Base-by-base conservation (phyloP, 2,329 filamentous ascomycete species). In the Colletotrichum brevisporum region DNA sequence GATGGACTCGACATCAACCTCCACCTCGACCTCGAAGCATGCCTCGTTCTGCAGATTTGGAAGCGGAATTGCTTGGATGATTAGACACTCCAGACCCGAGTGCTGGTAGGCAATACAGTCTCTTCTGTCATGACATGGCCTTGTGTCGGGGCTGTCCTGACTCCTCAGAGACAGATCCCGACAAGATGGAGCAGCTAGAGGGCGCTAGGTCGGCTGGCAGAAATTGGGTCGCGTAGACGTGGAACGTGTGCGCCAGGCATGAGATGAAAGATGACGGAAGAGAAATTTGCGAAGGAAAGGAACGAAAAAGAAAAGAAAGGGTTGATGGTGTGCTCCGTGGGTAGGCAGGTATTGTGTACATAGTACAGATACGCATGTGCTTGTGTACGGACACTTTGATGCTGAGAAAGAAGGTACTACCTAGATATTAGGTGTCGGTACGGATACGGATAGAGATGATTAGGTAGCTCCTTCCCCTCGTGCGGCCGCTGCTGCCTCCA, bases 181-280 rank as follows among this genome's bases (percentile, higher is more conserved):
- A 59, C 18, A 31, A 41, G 50, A 59, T 50, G 50, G 61, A 65
- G 55, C 48, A 43, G 45, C 54, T 59, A 39, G 31, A n/a, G 8
- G 53, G 10, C 26, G 18, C 61, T 59, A 59, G 41, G 59, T 27
- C 16, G 48, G 39, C 10, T 26, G 53, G 47, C 39, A 45, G 48
- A 68, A 27, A 58, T 58, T 59, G 54, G 21, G 39, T 45, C 53
- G 27, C 54, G 24, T 55, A 55, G 66, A 69, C 31, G 55, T 47
- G 27, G 55, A 58, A 66, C 60, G 27, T 66, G 36, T 51, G 41
- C 41, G 41, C 41, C 13, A 12, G 41, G 16, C 41, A n/a, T 5
- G 41, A 43, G 41, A 21, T 10, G 36, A 21, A 55, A 68, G 36
- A 52, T 59, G 39, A 43, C 6, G 48, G 36, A 39, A 36, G n/a